Evolutionary conservation across 768 basidiomycete species (phyloP).

Genomic region (Boletus barrowsii): DNA sequence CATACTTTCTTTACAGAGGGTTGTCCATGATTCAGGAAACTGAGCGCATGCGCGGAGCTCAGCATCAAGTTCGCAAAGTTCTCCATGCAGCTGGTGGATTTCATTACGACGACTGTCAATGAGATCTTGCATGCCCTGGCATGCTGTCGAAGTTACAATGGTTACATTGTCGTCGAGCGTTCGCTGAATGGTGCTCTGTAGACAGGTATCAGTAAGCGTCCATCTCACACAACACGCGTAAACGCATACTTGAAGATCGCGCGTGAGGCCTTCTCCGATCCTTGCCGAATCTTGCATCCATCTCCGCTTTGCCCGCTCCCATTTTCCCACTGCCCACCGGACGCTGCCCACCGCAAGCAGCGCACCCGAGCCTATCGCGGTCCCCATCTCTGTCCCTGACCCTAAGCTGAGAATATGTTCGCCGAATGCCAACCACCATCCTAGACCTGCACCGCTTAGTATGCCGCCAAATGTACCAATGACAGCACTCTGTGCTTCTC

Average conservation of each 20-base stretch:
- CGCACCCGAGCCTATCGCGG: conserved; percentile 57
- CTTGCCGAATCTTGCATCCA: conserved; percentile 71
- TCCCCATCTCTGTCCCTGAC: conserved; percentile 47
- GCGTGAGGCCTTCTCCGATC: conserved; percentile 56
- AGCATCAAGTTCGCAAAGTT: conserved; percentile 40
- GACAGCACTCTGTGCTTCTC: conserved; percentile 58
- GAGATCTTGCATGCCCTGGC: conserved; percentile 41
- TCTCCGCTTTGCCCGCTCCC: conserved; percentile 62
- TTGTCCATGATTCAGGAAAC: conserved; percentile 9
- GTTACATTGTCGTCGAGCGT: conserved; percentile 52
- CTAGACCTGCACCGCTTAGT: conserved; percentile 46
- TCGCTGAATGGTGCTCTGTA: conserved; percentile 45
- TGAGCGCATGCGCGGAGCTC: conserved; percentile 25
- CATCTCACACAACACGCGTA: background rate
- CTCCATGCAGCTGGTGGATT: conserved; percentile 41
- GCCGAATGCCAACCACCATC: conserved; percentile 51
- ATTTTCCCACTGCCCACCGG: conserved; percentile 61
- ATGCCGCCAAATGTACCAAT: conserved; percentile 49
- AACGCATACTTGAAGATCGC: conserved; percentile 57
- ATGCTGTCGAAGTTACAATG: conserved; percentile 49
- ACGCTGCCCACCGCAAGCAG: conserved; percentile 48
- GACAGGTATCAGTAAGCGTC: conserved; percentile 1
- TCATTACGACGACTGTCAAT: conserved; percentile 43
- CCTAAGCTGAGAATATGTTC: conserved; percentile 37
- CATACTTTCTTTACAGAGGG: conserved; percentile 1